Base-by-base conservation (phyloP, 2,329 filamentous ascomycete species). In the Fusarium circinatum region DNA sequence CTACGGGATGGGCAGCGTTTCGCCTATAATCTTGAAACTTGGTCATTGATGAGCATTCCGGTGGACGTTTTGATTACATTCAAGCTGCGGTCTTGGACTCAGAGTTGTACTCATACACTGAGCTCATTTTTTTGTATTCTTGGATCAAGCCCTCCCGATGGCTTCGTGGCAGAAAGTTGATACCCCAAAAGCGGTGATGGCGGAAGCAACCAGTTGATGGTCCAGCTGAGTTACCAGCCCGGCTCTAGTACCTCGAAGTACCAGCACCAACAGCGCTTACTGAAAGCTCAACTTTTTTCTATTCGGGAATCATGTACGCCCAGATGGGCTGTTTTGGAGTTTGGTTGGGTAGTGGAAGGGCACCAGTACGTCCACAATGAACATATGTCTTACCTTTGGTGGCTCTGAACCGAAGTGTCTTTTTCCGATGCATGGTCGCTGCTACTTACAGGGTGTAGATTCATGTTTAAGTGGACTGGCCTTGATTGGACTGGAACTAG, bases 131-230 rank as follows among this genome's bases (percentile, higher is more conserved):
- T 71, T 75, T 75, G 44, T 66, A 58, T 66, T 69, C 79, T 69
- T 78, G 65, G 71, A 73, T 78, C 70, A 77, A 73, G 54, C 75
- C 62, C 66, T 45, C 64, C 69, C 71, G 61, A 71, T 74, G 73
- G 75, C 68, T 75, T 76, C 62, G 75, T 73, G 75, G 76, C 74
- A 78, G 74, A 78, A 80, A 75, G 78, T 80, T 82, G 78, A 84
- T 84, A 83, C 81, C 80, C 80, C 76, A 79, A 78, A 79, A 77
- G 62, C 70, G 70, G 71, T 68, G 74, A 75, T 65, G 74, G 62
- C 62, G 73, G 72, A 71, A 75, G 67, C 62, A 77, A 69, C 28
- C 65, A 49, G 73, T 59, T 62, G 70, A 76, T 74, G 67, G 71
- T 60, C 68, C 51, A 65, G 65, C 68, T 76, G 68, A 62, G 69